These are phyloP conservation scores for Calophaca sinica DNA, from an alignment of 306 rosid species.

Conservation along the genomic window DNA sequence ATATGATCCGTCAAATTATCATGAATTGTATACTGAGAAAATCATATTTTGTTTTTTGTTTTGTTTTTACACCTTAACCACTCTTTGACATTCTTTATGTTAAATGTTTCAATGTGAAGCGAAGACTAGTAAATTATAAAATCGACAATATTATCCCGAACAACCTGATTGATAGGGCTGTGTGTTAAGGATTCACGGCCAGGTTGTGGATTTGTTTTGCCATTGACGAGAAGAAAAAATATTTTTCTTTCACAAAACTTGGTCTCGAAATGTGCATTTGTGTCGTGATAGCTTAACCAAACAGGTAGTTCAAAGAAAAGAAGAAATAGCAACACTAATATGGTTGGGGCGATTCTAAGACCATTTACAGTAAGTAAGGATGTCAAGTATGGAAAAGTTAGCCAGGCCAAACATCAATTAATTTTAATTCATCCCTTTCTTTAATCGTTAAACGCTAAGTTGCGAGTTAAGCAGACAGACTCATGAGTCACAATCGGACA, in stretches of 20 bases:
- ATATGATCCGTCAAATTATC: conserved; percentile 5
- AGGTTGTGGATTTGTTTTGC: background rate
- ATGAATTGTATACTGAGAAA: conserved; percentile 19
- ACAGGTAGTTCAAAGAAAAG: background rate
- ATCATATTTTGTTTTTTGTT: background rate
- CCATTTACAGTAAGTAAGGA: background rate
- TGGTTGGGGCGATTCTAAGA: background rate
- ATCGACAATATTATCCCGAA: background rate
- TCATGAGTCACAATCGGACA: no score
- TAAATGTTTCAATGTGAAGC: background rate
- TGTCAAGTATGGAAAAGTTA: no score
- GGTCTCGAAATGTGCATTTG: background rate
- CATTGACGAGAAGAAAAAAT: background rate
- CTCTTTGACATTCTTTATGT: conserved; percentile 26
- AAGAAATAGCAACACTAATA: no score
- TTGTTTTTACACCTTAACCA: background rate
- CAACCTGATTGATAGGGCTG: background rate
- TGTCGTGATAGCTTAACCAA: background rate
- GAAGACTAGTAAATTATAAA: background rate
- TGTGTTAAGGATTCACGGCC: conserved; percentile 5
- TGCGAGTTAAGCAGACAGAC: no score
- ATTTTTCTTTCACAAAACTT: background rate
- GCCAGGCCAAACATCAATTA: no score
- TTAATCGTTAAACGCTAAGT: no score
- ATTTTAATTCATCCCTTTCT: no score